These are phyloP conservation scores for Quercus ilex DNA, from an alignment of 306 rosid genomes.

Conservation along the genomic window DNA sequence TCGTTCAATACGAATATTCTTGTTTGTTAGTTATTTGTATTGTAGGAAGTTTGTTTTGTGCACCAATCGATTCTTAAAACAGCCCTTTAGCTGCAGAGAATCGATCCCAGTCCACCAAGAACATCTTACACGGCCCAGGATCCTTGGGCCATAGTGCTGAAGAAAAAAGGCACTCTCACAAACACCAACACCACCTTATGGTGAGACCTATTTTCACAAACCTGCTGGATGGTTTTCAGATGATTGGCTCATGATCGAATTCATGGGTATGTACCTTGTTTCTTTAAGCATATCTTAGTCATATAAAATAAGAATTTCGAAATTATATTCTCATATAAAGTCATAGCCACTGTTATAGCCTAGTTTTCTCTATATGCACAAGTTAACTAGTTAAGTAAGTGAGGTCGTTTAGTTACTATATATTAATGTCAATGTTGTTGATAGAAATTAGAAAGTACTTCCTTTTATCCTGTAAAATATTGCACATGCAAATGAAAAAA, in stretches of 20 bases:
- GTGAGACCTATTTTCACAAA: constrained; percentile 40
- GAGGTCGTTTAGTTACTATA: background rate
- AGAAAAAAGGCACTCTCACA: too few relatives aligned
- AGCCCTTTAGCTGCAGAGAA: too few relatives aligned
- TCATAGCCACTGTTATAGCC: too few relatives aligned
- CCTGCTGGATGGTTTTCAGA: constrained; percentile 39
- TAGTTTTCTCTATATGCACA: too few relatives aligned
- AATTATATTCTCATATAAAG: background rate
- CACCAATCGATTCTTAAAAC: too few relatives aligned
- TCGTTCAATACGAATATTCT: too few relatives aligned
- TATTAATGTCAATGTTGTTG: background rate
- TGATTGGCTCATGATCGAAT: constrained; percentile 40
- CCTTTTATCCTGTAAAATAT: background rate
- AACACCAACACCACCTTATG: constrained; percentile 30
- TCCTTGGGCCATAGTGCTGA: too few relatives aligned
- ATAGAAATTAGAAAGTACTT: background rate
- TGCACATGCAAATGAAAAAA: background rate
- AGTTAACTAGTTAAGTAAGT: too few relatives aligned
- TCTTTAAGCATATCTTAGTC: constrained; percentile 9
- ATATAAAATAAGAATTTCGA: background rate
- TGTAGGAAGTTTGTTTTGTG: too few relatives aligned
- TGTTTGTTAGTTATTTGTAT: too few relatives aligned
- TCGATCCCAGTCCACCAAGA: too few relatives aligned
- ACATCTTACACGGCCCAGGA: too few relatives aligned
- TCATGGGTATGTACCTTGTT: constrained; percentile 30